phyloP scores from a whole-genome alignment of 2,329 filamentous ascomycete genomes.

The Anthostomella pinea region DNA sequence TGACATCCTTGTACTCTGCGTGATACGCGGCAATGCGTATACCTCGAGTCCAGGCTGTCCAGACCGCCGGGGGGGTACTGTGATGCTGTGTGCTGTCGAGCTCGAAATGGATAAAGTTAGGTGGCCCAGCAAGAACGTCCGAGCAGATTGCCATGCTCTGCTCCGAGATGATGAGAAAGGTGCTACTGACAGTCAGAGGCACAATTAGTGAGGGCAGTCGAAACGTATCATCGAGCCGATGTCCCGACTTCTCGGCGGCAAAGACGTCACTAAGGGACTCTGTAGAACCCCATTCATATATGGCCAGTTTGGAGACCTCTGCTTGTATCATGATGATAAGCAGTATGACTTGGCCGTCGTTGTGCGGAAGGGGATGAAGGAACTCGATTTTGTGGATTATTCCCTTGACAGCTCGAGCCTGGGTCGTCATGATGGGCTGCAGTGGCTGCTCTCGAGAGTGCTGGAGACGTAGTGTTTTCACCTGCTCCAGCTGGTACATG shows the following conservation, averaged over 20 bases:
- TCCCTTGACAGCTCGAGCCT: slow-evolving; percentile 56
- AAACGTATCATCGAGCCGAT: slow-evolving; percentile 48
- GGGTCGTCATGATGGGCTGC: slow-evolving; percentile 53
- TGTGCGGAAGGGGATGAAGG: slow-evolving; percentile 65
- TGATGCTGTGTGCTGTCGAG: slow-evolving; percentile 46
- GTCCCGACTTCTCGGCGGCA: slow-evolving; percentile 46
- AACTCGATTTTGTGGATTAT: slow-evolving; percentile 87
- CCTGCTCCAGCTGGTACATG: slow-evolving; percentile 65
- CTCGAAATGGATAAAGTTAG: slow-evolving; percentile 45
- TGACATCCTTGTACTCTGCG: slow-evolving; percentile 66
- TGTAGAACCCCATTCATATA: slow-evolving; percentile 60
- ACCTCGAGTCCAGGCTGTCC: slow-evolving; percentile 83
- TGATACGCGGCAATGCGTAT: slow-evolving; percentile 63
- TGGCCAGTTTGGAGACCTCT: slow-evolving; percentile 49
- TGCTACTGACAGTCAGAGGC: slow-evolving; percentile 66
- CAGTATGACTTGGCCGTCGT: slow-evolving; percentile 72
- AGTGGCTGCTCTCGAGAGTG: slow-evolving; percentile 46
- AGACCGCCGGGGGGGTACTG: slow-evolving; percentile 55
- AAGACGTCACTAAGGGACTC: slow-evolving; percentile 46
- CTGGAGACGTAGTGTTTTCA: slow-evolving; percentile 48
- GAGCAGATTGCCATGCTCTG: slow-evolving; percentile 55
- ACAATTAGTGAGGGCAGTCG: slow-evolving; percentile 68
- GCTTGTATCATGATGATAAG: slow-evolving; percentile 58
- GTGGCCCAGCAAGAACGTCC: slow-evolving; percentile 50
- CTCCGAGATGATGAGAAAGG: slow-evolving; percentile 67